Conservation (phyloP, 176 grass and related monocot species). For the Chrysopogon serrulatus region DNA sequence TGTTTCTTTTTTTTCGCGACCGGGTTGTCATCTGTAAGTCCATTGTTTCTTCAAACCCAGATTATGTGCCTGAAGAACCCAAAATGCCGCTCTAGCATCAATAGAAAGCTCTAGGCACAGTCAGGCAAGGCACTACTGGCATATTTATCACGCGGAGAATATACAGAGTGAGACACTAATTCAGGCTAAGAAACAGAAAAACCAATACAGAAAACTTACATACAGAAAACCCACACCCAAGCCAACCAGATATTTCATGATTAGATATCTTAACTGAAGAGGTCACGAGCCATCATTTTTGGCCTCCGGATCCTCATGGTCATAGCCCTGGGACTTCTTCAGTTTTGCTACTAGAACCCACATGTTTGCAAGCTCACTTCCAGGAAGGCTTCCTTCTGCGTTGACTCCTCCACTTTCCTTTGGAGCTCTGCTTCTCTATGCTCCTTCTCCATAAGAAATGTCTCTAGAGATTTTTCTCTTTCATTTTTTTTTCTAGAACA, state of each 20-base stretch:
- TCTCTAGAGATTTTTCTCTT: conserved; percentile 65
- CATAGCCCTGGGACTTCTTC: conserved; percentile 69
- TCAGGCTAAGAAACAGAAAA: conserved; percentile 24
- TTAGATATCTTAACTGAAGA: conserved; percentile 23
- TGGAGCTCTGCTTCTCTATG: conserved; percentile 81
- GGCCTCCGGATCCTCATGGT: conserved; percentile 42
- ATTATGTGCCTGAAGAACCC: background rate
- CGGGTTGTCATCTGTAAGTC: no score
- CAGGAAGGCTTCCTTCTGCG: conserved; percentile 83
- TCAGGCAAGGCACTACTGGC: conserved; percentile 24
- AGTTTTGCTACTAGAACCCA: conserved; percentile 94
- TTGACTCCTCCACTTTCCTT: conserved; percentile 78
- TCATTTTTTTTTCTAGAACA: no score
- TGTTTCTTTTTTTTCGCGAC: no score
- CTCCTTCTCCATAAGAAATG: conserved; percentile 63
- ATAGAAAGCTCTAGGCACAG: conserved; percentile 21
- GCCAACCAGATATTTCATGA: conserved; percentile 16
- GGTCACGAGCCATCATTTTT: conserved; percentile 33
- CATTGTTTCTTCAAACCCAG: conserved; percentile 5
- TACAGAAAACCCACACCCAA: conserved; percentile 51
- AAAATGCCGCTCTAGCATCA: conserved; percentile 13
- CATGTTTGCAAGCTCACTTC: conserved; percentile 98
- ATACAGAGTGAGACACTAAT: conserved; percentile 38
- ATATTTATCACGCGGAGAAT: conserved; percentile 38
- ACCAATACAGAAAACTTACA: conserved; percentile 32